Conservation (phyloP, 169 alveolate species). For the Cryptosporidium sp. region DNA sequence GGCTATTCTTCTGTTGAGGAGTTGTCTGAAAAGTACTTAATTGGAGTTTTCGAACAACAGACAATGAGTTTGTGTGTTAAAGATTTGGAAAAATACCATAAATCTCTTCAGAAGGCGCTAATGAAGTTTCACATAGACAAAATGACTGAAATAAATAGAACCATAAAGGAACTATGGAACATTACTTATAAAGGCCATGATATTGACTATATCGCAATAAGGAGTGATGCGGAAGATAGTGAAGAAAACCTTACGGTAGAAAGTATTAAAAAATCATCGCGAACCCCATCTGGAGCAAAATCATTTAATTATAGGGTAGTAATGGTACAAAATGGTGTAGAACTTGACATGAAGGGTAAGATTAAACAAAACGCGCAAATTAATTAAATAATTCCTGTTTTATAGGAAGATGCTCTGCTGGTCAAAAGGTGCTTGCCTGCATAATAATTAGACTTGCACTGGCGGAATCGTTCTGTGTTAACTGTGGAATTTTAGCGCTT, state of each 20-base stretch:
- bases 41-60: slow-evolving; percentile 46
- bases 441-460: slow-evolving; percentile 97
- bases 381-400: background rate
- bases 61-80: slow-evolving; percentile 30
- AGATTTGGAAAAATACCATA: slow-evolving; percentile 80
- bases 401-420: slow-evolving; percentile 97
- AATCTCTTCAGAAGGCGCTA: slow-evolving; percentile 88
- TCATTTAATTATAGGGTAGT: slow-evolving; percentile 86
- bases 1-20: slow-evolving; percentile 30
- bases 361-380: background rate
- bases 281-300: slow-evolving; percentile 75
- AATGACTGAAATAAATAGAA: slow-evolving; percentile 95
- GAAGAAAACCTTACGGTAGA: slow-evolving; percentile 38
- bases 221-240: slow-evolving; percentile 82
- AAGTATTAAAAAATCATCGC: slow-evolving; percentile 31
- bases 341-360: slow-evolving; percentile 90
- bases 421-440: slow-evolving; percentile 96
- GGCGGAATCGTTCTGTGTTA: slow-evolving; percentile 97
- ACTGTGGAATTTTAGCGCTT: slow-evolving; percentile 97
- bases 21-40: slow-evolving; percentile 4
- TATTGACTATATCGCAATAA: slow-evolving; percentile 92
- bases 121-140: slow-evolving; percentile 86
- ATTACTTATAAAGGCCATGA: slow-evolving; percentile 94
- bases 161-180: slow-evolving; percentile 95
- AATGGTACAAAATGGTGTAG: slow-evolving; percentile 88